Base-by-base conservation (phyloP, 192 early-diverging fungal species). In the Allomyces javanicus region DNA sequence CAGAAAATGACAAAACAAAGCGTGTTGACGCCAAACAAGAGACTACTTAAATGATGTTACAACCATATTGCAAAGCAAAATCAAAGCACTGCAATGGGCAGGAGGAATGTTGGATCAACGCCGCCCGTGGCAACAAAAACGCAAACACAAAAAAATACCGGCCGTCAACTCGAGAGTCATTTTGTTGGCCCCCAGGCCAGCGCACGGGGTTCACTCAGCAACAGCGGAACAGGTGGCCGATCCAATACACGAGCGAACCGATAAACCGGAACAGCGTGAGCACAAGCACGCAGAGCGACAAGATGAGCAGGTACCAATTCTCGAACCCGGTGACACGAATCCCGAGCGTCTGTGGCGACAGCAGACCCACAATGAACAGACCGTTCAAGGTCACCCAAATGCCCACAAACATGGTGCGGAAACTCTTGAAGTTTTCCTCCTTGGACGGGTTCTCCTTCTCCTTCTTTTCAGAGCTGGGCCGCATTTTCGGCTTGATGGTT, bases 381-480 rank as follows among this genome's bases (percentile, higher is more conserved):
- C 66, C 69, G 70, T 83, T 83, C 61, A 63, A 66, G 24, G 71
- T 11, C 9, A 81, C 61, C 81, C 81, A 83, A 19, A 69, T 62
- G 43, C 81, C 58, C 19, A 83, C 74, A 19, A 73, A 66, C 3
- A 71, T 64, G 21, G 81, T 83, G 21, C 81, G 70, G 78, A 81
- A 83, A 55, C 70, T 64, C 65, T 77, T 78, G 72, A 74, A 79
- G 25, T 64, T 68, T 65, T 83, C 81, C 40, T 69, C 67, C 45
- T 58, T 27, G 23, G 10, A 24, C n/a, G 22, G 58, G 14, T 61
- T 63, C n/a, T 55, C 24, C 25, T 65, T 65, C 10, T 23, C 9
- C 24, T 65, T 27, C 3, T 25, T 24, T 10, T 14, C 24, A 4
- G 2, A 1, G 9, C 9, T 9, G 2, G 33, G 33, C 4, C 33